Percentiles rank a stretch among this genome's conserved stretches.
Conservation (phyloP, 2,329 filamentous ascomycete species). For the Aspergillus amoenus region DNA sequence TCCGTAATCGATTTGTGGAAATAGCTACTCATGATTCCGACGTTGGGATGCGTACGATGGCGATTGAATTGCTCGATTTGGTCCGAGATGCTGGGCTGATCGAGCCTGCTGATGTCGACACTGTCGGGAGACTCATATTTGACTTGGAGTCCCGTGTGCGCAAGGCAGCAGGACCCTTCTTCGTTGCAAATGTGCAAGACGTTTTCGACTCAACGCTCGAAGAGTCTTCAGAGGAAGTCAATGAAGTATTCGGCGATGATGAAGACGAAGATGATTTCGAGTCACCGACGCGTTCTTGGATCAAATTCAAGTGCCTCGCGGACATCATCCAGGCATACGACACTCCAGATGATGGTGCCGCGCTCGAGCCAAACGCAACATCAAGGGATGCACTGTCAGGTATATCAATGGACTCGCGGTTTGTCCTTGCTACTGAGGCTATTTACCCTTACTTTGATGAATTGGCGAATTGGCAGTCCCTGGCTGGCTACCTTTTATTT, state of each 20-base stretch:
- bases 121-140: conserved; percentile 82
- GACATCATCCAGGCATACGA: conserved; percentile 84
- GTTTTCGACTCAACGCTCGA: conserved; percentile 77
- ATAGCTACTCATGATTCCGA: conserved; percentile 89
- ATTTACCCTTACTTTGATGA: conserved; percentile 80
- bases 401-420: conserved; percentile 71
- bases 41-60: conserved; percentile 71
- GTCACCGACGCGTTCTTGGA: conserved; percentile 77
- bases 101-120: conserved; percentile 87
- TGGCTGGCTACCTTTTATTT: conserved; percentile 87
- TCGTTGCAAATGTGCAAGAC: conserved; percentile 82
- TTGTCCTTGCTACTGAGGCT: conserved; percentile 80
- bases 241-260: conserved; percentile 72
- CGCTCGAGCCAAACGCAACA: conserved; percentile 23
- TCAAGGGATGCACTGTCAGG: conserved; percentile 53
- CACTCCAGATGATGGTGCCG: conserved; percentile 51
- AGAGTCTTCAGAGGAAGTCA: conserved; percentile 76
- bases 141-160: conserved; percentile 82
- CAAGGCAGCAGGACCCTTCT: conserved; percentile 87
- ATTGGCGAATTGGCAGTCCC: conserved; percentile 79
- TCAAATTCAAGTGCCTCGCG: conserved; percentile 86
- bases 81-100: conserved; percentile 82
- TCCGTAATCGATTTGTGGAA: conserved; percentile 82
- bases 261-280: conserved; percentile 70
- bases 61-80: conserved; percentile 78